Conservation (phyloP, 768 basidiomycete species). For the Sarcomyxa edulis region DNA sequence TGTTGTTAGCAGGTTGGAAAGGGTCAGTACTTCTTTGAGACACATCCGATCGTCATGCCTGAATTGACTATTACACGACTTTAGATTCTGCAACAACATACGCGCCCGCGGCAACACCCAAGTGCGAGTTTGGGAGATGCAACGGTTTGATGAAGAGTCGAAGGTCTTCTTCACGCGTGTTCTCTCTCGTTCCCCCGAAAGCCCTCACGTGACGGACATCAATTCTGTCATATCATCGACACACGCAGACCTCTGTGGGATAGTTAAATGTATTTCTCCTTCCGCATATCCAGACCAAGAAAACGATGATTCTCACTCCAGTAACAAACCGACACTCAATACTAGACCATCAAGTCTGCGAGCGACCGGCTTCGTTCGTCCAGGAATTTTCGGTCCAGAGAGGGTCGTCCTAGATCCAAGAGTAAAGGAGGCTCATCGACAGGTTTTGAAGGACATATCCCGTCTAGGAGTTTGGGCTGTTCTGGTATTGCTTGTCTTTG, state of each 20-base stretch:
- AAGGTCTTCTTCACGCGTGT: constrained; percentile 15
- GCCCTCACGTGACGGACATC: background rate
- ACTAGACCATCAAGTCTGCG: background rate
- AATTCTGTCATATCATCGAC: background rate
- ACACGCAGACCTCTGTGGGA: background rate
- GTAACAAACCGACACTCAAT: constrained; percentile 3
- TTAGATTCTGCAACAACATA: constrained; percentile 27
- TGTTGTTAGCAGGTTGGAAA: constrained; percentile 27
- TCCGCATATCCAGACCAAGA: background rate
- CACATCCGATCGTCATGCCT: background rate
- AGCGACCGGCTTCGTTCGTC: constrained; percentile 15
- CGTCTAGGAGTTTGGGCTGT: constrained; percentile 16
- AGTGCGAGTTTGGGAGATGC: constrained; percentile 33
- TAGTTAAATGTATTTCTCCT: too few species aligned
- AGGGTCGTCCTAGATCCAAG: constrained; percentile 29
- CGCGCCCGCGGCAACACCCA: constrained; percentile 28
- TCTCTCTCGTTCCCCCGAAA: constrained; percentile 4
- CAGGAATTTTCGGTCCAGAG: constrained; percentile 36
- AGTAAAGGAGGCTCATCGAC: constrained; percentile 25
- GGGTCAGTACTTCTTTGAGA: constrained; percentile 15
- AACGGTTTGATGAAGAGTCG: constrained; percentile 22
- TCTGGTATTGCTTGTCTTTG: too few species aligned
- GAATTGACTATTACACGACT: constrained; percentile 1
- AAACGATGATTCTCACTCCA: background rate
- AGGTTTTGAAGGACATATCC: constrained; percentile 23